Conservation (phyloP, 2,329 filamentous ascomycete genomes). For the Macrophomina pseudophaseolina region DNA sequence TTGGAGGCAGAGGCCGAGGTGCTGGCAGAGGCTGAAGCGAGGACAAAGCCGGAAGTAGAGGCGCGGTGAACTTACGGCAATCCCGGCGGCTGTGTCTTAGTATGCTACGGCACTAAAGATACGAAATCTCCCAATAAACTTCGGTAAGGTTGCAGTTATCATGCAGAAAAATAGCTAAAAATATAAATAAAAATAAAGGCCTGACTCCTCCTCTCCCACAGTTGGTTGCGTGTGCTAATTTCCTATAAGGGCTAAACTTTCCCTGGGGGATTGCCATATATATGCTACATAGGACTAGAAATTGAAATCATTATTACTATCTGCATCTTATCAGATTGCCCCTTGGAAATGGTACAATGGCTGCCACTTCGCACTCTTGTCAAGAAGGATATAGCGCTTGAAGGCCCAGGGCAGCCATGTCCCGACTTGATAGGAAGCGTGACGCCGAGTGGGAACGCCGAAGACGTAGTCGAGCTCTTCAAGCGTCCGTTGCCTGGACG, state of each 20-base stretch:
- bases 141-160: too few relatives aligned
- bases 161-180: too few relatives aligned
- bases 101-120: too few relatives aligned
- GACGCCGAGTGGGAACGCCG: conserved; percentile 48
- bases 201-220: too few relatives aligned
- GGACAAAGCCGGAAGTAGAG: neutral
- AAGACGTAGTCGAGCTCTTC: conserved; percentile 59
- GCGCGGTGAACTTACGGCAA: neutral
- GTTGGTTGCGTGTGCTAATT: too few relatives aligned
- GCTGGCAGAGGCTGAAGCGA: neutral
- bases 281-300: too few relatives aligned
- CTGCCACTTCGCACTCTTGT: conserved; percentile 38
- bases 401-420: conserved; percentile 54
- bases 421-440: conserved; percentile 47
- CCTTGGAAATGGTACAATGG: conserved; percentile 46
- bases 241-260: too few relatives aligned
- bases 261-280: too few relatives aligned
- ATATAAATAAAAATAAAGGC: too few relatives aligned
- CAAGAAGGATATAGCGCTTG: conserved; percentile 49
- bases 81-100: too few relatives aligned
- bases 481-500: conserved; percentile 54
- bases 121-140: too few relatives aligned
- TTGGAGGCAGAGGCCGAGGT: neutral
- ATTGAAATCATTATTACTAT: too few relatives aligned
- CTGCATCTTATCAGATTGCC: neutral